A percentile compares a stretch with the other conserved stretches of the same genome.
phyloP scores from a whole-genome alignment of 306 rosid genomes.

The Vicia sativa region DNA sequence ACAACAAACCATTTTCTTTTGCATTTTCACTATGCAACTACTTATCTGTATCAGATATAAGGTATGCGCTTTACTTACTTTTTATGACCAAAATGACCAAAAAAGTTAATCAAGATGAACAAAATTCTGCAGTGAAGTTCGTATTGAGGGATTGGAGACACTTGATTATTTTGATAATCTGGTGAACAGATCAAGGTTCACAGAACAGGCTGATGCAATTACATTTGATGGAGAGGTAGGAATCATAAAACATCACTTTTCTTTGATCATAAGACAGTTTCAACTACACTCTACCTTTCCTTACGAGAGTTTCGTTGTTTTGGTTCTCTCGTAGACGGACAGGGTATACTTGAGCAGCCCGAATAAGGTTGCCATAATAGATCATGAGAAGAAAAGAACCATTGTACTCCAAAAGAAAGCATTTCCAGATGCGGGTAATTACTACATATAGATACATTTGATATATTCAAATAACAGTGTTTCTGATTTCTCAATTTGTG shows the following conservation, averaged over 20 bases:
- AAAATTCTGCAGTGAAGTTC: constrained; percentile 63
- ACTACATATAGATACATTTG: neutral
- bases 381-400: constrained; percentile 83
- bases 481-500: constrained; percentile 5
- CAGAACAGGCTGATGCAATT: constrained; percentile 86
- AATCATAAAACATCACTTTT: constrained; percentile 1
- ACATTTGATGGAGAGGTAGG: constrained; percentile 77
- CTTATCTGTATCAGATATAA: constrained; percentile 72
- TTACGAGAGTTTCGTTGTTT: neutral
- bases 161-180: constrained; percentile 76
- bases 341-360: constrained; percentile 67
- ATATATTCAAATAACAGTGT: neutral
- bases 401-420: constrained; percentile 66
- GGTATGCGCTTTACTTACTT: constrained; percentile 44
- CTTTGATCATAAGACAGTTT: too few relatives aligned
- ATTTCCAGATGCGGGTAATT: constrained; percentile 72
- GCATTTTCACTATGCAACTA: constrained; percentile 65
- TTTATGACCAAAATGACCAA: too few relatives aligned
- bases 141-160: constrained; percentile 84
- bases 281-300: too few relatives aligned
- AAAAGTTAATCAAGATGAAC: too few relatives aligned
- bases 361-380: constrained; percentile 72
- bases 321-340: constrained; percentile 49
- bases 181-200: constrained; percentile 57
- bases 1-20: constrained; percentile 59